A percentile compares a stretch with the other conserved stretches of the same genome.
Conservation (phyloP, 2,329 filamentous ascomycete genomes). For the Thelonectria olida region DNA sequence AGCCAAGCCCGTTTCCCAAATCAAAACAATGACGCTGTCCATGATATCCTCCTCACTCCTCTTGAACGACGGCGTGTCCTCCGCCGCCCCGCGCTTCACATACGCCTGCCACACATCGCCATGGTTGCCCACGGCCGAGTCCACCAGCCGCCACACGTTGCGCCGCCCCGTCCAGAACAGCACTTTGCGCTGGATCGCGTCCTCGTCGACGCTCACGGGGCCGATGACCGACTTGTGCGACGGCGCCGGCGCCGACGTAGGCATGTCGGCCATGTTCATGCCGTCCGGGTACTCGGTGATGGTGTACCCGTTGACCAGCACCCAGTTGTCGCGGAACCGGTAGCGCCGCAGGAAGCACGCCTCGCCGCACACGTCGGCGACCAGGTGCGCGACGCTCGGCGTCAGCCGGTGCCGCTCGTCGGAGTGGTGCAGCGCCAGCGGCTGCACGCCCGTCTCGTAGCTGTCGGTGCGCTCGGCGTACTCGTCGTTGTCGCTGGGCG, state of each 20-base stretch:
- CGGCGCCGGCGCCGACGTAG: constrained; percentile 10
- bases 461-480: constrained; percentile 41
- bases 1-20: constrained; percentile 37
- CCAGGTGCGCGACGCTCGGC: constrained; percentile 52
- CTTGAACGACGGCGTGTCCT: constrained; percentile 26
- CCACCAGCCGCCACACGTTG: constrained; percentile 53
- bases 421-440: constrained; percentile 53
- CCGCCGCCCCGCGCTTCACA: constrained; percentile 43
- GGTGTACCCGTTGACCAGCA: constrained; percentile 57
- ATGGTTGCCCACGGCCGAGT: constrained; percentile 46
- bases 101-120: constrained; percentile 59
- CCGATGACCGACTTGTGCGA: constrained; percentile 36
- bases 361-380: constrained; percentile 55
- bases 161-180: constrained; percentile 48
- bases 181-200: constrained; percentile 40
- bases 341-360: constrained; percentile 59
- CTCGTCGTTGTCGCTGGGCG: constrained; percentile 45
- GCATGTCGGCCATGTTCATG: constrained; percentile 40
- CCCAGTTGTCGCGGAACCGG: constrained; percentile 56
- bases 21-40: constrained; percentile 40
- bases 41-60: constrained; percentile 28
- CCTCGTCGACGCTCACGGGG: constrained; percentile 45
- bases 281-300: constrained; percentile 54
- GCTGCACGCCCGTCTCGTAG: constrained; percentile 52
- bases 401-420: constrained; percentile 50